These are phyloP conservation scores for Decorospora gaudefroyi DNA, from an alignment of 2,329 filamentous ascomycete species.

Conservation along the genomic window DNA sequence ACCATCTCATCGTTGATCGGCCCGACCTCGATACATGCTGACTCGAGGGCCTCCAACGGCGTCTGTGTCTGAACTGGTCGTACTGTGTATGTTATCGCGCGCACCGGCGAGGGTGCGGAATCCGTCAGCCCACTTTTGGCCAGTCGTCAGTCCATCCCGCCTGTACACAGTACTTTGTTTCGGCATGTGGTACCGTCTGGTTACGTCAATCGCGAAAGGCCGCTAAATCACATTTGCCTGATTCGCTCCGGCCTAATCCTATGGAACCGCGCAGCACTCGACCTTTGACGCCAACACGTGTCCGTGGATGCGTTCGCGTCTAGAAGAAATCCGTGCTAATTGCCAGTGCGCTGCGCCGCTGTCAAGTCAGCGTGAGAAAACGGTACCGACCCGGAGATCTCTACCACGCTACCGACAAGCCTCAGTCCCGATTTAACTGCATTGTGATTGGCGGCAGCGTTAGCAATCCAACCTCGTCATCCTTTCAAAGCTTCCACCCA, in stretches of 20 bases:
- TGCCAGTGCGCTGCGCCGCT: slow-evolving; percentile 21
- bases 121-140: background rate
- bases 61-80: background rate
- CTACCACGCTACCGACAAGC: slow-evolving; percentile 28
- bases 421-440: slow-evolving; percentile 23
- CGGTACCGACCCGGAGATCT: slow-evolving; percentile 21
- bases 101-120: background rate
- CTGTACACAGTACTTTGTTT: background rate
- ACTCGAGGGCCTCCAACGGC: slow-evolving; percentile 2
- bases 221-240: slow-evolving; percentile 4
- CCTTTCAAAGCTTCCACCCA: background rate
- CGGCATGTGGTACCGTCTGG: slow-evolving; percentile 1
- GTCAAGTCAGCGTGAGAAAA: slow-evolving; percentile 22
- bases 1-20: slow-evolving; percentile 19
- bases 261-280: slow-evolving; percentile 6
- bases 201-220: slow-evolving; percentile 6
- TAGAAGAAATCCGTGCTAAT: slow-evolving; percentile 7
- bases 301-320: slow-evolving; percentile 6
- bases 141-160: slow-evolving; percentile 1
- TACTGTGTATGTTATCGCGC: slow-evolving; percentile 9
- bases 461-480: slow-evolving; percentile 3
- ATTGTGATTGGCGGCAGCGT: slow-evolving; percentile 7
- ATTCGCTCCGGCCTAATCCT: background rate
- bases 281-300: slow-evolving; percentile 11
- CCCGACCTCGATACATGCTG: slow-evolving; percentile 8